Evolutionary conservation across 257 asterid genomes (phyloP), one percentile per base, ranked within the genome.

Genomic region (Ilex asprella): DNA sequence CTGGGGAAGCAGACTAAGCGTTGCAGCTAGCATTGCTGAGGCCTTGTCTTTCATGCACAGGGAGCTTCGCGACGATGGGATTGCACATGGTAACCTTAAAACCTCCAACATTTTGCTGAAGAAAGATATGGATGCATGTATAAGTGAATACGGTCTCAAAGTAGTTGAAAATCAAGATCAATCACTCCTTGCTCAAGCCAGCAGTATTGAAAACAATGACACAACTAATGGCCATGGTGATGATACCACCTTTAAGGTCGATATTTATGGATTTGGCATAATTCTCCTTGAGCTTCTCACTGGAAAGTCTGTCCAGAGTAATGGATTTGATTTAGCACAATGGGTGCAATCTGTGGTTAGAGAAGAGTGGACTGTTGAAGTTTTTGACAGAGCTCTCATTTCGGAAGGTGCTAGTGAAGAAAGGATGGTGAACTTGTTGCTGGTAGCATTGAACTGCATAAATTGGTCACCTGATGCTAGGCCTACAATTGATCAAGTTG

Each of bases 281-380:
- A 63, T 89, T 50, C 82, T 89, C 8, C 86, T 89, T 0, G 95
- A 89, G 81, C 78, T 89, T 14, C 75, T 89, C 8, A 89, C 96
- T 0, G 95, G 91, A 1, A 86, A 82, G 46, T 69, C 73, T 12
- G 86, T 86, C 47, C 84, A 82, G 51, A 81, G 75, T 65, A 66
- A 70, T 50, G 84, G 82, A 27, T 64, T 64, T 21, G 94, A 89
- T 56, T 80, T 89, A 5, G 84, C 84, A 3, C 62, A 68, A 60
- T 89, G 96, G 96, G 95, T 89, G 56, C 71, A 78, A 58, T 75
- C 86, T 8, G 79, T 88, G 3, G 82, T 84, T 31, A 67, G 84
- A 53, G 96, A 86, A 68, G 91, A 89, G 61, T 86, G 96, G 96
- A 84, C 89, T 0, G 86, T 73, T 7, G 89, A 89, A 60, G 93